Evolutionary conservation across 495 filamentous ascomycete species (phyloP).

Genomic region (Neurospora pannonica): DNA sequence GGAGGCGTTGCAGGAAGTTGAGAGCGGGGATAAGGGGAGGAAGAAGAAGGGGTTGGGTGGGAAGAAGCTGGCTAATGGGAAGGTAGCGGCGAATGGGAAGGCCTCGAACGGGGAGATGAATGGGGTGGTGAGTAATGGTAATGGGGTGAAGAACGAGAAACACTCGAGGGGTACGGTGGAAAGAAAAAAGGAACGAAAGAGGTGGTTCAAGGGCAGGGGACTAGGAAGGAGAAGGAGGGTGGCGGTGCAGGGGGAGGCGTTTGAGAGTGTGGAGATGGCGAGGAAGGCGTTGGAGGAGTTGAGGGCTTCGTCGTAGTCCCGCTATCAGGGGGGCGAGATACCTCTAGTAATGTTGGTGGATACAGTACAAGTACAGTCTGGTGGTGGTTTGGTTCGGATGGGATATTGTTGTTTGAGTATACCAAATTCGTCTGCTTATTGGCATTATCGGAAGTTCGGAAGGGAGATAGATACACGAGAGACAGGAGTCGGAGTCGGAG

Average conservation of each 20-base stretch:
- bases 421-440: background rate
- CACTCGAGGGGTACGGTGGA: slow-evolving; percentile 15
- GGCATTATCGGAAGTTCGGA: background rate
- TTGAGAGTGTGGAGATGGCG: slow-evolving; percentile 36
- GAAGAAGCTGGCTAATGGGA: background rate
- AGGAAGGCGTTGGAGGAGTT: slow-evolving; percentile 32
- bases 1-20: slow-evolving; percentile 27
- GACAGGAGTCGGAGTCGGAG: background rate
- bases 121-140: background rate
- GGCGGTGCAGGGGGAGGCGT: slow-evolving; percentile 26
- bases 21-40: slow-evolving; percentile 21
- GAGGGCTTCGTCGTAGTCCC: background rate
- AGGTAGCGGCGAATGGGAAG: background rate
- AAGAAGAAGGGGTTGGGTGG: background rate
- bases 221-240: slow-evolving; percentile 2
- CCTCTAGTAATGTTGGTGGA: slow-evolving; percentile 13
- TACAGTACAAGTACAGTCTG: slow-evolving; percentile 5
- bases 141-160: slow-evolving; percentile 23
- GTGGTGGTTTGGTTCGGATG: background rate
- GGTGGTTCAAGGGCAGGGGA: background rate
- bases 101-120: background rate
- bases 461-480: background rate
- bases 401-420: background rate
- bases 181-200: slow-evolving; percentile 13
- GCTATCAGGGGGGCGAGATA: slow-evolving; percentile 13